Conservation (phyloP, 1,284 basidiomycete species). For the Neonothopanus nambi region DNA sequence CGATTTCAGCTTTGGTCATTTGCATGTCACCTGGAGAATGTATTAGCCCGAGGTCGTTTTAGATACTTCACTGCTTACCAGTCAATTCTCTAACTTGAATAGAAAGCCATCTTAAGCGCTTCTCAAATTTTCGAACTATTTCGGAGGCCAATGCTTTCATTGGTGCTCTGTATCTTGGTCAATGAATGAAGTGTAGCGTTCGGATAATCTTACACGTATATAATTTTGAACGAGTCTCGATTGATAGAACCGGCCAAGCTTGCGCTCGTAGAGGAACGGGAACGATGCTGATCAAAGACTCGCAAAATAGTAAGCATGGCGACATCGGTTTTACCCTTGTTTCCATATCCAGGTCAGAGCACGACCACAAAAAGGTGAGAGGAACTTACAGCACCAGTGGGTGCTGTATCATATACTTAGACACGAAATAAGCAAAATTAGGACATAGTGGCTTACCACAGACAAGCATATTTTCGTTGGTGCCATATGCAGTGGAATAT, state of each 20-base stretch:
- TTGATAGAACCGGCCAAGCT: slow-evolving; percentile 60
- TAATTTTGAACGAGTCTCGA: slow-evolving; percentile 87
- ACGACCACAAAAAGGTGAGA: background rate
- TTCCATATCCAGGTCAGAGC: slow-evolving; percentile 13
- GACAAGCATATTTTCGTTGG: slow-evolving; percentile 96
- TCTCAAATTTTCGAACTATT: slow-evolving; percentile 91
- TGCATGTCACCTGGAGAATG: slow-evolving; percentile 88
- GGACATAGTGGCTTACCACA: slow-evolving; percentile 72
- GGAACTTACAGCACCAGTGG: slow-evolving; percentile 85
- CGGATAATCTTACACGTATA: slow-evolving; percentile 78
- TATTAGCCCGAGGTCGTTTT: slow-evolving; percentile 3
- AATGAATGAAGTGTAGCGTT: too few relatives aligned
- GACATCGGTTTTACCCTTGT: slow-evolving; percentile 97
- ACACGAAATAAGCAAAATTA: slow-evolving; percentile 3
- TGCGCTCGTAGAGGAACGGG: slow-evolving; percentile 29
- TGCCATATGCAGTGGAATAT: slow-evolving; percentile 89
- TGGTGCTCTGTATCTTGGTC: slow-evolving; percentile 64
- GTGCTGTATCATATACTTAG: slow-evolving; percentile 52
- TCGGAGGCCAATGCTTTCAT: slow-evolving; percentile 99
- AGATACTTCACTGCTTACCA: slow-evolving; percentile 40
- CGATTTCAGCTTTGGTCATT: slow-evolving; percentile 91
- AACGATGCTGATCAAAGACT: slow-evolving; percentile 77
- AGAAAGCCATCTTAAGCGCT: slow-evolving; percentile 87
- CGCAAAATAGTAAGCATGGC: slow-evolving; percentile 94
- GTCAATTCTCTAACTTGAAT: slow-evolving; percentile 93